Conservation (phyloP, 331 rosid species). For the Cydonia oblonga region DNA sequence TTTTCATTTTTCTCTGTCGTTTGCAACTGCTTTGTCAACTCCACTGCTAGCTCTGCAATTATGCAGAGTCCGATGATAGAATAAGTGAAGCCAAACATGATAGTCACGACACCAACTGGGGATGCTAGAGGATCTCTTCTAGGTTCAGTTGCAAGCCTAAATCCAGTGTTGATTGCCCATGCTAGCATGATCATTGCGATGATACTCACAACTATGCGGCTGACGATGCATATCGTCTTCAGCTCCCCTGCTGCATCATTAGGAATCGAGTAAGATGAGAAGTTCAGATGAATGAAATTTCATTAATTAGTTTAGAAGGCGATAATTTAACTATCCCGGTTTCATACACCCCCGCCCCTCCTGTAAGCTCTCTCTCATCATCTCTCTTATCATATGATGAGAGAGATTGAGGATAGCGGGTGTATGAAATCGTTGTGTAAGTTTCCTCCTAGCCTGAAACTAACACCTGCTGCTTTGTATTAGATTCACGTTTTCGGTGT, state of each 20-base stretch:
- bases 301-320: not conserved
- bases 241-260: slow-evolving; percentile 4
- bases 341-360: not conserved
- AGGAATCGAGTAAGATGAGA: not conserved
- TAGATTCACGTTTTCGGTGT: not conserved
- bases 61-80: slow-evolving; percentile 9
- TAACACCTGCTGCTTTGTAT: not conserved
- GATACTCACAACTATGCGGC: slow-evolving; percentile 11
- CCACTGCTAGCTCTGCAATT: slow-evolving; percentile 12
- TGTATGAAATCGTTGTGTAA: not conserved
- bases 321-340: not conserved
- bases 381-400: too few species aligned
- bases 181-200: slow-evolving; percentile 14
- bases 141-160: slow-evolving; percentile 17
- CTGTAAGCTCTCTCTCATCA: too few species aligned
- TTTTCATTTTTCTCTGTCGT: not conserved
- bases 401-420: not conserved
- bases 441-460: not conserved
- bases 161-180: slow-evolving; percentile 17
- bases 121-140: slow-evolving; percentile 11
- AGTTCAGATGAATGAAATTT: not conserved
- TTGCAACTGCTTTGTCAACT: slow-evolving; percentile 2
- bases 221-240: not conserved
- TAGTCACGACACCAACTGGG: slow-evolving; percentile 17
- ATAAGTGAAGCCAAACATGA: slow-evolving; percentile 12